These are phyloP conservation scores for Barbatosphaeria neglecta DNA, from an alignment of 495 filamentous ascomycete species.

Conservation along the genomic window DNA sequence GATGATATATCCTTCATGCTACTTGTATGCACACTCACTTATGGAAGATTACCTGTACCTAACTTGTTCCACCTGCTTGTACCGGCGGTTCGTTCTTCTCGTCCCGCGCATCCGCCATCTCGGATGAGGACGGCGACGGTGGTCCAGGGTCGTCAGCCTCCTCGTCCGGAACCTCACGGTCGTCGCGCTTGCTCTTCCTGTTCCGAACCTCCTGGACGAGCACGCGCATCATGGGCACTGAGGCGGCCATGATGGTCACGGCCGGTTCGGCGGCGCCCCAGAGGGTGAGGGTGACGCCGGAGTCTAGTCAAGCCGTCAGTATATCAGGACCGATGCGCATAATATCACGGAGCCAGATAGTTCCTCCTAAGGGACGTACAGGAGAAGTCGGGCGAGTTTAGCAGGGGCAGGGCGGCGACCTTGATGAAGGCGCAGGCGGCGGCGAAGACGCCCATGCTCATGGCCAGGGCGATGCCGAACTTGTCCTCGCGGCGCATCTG, in stretches of 20 bases:
- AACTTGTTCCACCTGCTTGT: too few relatives aligned
- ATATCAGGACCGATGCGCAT: background rate
- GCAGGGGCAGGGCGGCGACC: background rate
- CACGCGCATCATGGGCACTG: conserved; percentile 4
- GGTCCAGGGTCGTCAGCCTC: too few relatives aligned
- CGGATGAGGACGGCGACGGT: too few relatives aligned
- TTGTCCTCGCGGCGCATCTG: conserved; percentile 7
- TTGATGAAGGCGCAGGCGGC: background rate
- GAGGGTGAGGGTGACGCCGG: conserved; percentile 27
- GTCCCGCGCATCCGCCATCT: too few relatives aligned
- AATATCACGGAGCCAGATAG: background rate
- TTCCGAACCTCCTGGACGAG: background rate
- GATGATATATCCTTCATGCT: too few relatives aligned
- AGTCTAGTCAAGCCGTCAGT: conserved; percentile 1
- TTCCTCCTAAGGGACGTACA: background rate
- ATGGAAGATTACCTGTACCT: too few relatives aligned
- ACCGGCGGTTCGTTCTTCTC: too few relatives aligned
- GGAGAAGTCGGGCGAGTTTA: background rate
- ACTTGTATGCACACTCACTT: too few relatives aligned
- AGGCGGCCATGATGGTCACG: conserved; percentile 1
- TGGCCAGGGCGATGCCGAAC: conserved; percentile 10
- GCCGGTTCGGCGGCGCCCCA: conserved; percentile 15
- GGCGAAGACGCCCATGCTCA: conserved; percentile 11
- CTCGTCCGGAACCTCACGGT: background rate
- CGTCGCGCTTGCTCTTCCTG: background rate